A percentile compares a stretch with the other conserved stretches of the same genome.
phyloP scores from a whole-genome alignment of 225 moss, liverwort and hornwort species.

The Neckera pumila region DNA sequence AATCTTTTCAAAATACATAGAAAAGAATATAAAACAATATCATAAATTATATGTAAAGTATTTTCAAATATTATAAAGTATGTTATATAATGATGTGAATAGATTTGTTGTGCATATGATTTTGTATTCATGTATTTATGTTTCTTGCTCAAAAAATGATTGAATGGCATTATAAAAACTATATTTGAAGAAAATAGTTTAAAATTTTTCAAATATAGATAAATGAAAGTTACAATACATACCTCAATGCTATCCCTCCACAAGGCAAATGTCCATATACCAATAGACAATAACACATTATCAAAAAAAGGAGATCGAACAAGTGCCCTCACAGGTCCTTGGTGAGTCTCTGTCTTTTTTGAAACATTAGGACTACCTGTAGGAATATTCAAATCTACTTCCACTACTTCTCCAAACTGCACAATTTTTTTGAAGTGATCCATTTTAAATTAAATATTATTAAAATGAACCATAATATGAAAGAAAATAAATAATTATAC shows the following conservation, averaged over 20 bases:
- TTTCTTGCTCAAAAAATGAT: no score
- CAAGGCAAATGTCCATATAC: conserved; percentile 87
- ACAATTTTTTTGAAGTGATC: background rate
- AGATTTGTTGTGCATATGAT: background rate
- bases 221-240: background rate
- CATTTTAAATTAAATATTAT: no score
- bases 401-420: conserved; percentile 79
- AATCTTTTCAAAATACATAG: background rate
- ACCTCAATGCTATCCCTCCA: conserved; percentile 77
- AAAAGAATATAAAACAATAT: background rate
- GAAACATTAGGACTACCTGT: conserved; percentile 25
- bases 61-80: background rate
- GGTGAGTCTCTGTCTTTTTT: conserved; percentile 20
- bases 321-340: conserved; percentile 68
- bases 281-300: conserved; percentile 55
- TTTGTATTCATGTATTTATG: no score
- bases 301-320: conserved; percentile 69
- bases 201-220: no score
- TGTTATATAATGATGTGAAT: background rate
- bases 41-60: background rate
- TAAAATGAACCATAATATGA: background rate
- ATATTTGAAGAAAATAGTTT: no score
- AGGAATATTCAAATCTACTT: conserved; percentile 58
- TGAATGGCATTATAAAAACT: no score
- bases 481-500: no score